Conservation (phyloP, 208 protist species). For the Trypanosoma avium region DNA sequence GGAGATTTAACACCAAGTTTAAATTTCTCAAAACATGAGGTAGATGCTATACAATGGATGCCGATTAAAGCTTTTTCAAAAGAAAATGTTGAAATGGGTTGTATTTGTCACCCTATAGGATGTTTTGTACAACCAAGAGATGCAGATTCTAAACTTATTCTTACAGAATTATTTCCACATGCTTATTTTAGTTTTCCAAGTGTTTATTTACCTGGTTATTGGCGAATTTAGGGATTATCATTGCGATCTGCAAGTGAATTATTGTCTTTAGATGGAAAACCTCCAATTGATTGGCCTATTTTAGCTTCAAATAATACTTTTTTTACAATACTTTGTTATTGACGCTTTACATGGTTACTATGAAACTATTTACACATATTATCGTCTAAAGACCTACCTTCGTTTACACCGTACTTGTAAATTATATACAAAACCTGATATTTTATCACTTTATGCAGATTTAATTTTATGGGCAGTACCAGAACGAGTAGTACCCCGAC, state of each 20-base stretch:
- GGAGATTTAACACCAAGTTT: conserved; percentile 65
- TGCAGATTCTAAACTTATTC: conserved; percentile 42
- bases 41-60: conserved; percentile 67
- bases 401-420: conserved; percentile 17
- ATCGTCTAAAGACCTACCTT: conserved; percentile 34
- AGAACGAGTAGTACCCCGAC: conserved; percentile 28
- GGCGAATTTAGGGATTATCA: conserved; percentile 70
- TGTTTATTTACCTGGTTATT: conserved; percentile 31
- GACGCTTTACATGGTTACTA: conserved; percentile 72
- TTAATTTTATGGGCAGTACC: conserved; percentile 64
- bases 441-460: conserved; percentile 38
- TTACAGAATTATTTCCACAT: conserved; percentile 52
- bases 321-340: conserved; percentile 47
- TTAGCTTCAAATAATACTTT: conserved; percentile 50
- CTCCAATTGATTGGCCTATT: conserved; percentile 67
- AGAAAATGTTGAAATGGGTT: conserved; percentile 28
- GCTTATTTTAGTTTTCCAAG: conserved; percentile 56
- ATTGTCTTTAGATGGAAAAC: conserved; percentile 47
- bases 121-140: conserved; percentile 44
- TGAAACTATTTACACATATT: conserved; percentile 44
- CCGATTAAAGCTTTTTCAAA: conserved; percentile 39
- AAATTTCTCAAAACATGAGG: conserved; percentile 39
- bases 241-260: conserved; percentile 61
- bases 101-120: conserved; percentile 49
- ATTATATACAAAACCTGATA: conserved; percentile 34